Base-by-base conservation (phyloP, 805 yeast genomes). In the Cyberlindnera saturnus region DNA sequence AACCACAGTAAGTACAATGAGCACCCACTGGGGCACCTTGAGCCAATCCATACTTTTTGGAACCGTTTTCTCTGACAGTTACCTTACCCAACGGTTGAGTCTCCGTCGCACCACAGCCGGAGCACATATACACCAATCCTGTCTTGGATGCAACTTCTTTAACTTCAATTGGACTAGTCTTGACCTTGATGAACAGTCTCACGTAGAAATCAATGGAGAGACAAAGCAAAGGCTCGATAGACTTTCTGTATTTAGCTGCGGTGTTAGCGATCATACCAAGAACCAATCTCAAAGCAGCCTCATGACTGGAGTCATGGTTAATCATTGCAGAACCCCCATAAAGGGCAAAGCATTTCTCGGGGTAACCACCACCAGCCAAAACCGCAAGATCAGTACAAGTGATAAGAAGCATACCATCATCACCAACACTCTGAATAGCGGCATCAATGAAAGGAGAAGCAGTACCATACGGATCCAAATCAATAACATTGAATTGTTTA, bases 351-450 rank as follows among this genome's bases (percentile, higher is more conserved):
- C 98, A 91, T 64, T 93, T 93, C 56, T 93, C 99, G 0, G 98
- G 97, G 62, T 91, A 91, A 13, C 95, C 95, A 50, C 83, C 82
- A 16, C 99, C 99, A 1, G 98, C 98, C 42, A 93, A 71, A 1
- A 93, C 96, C 0, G 96, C 96, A 14, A 95, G 74, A 66, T 93
- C 99, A 0, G 99, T 93, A 62, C 99, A 93, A 0, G 99, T 93
- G 3, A 93, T 91, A 40, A 93, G 67, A 51, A 93, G 64, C 35
- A 93, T 57, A 1, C 98, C 99, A 43, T 82, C 90, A 52, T 90
- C 89, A 39, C 75, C 76, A n/a, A 90, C 75, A 29, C 82, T 69
- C 56, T 88, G 95, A 29, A 93, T 70, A 0, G 98, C 97, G 29
- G 93, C 79, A 61, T 93, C 99, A 26, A 93, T 73, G 60, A 93